These are phyloP conservation scores for Euphorbia corollata DNA, from an alignment of 441 rosid genomes.

Conservation along the genomic window DNA sequence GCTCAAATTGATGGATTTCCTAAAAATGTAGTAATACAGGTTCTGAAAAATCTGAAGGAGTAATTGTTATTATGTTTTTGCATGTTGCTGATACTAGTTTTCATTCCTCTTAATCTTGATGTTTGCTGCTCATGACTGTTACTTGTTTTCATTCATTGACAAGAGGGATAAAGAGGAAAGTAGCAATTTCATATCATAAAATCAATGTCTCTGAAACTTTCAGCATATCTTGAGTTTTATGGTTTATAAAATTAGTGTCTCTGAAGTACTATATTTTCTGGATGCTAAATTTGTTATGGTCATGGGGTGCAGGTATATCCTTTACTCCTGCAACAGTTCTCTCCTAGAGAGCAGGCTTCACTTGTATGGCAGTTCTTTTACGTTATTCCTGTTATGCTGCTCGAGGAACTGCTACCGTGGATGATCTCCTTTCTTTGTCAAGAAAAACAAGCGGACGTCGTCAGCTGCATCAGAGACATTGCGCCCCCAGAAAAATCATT, in stretches of 20 bases:
- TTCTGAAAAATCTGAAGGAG: no score
- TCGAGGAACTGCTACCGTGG: conserved; percentile 62
- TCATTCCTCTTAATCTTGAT: background rate
- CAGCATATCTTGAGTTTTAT: background rate
- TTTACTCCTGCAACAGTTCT: conserved; percentile 46
- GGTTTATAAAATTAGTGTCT: no score
- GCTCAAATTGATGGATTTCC: background rate
- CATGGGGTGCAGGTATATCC: conserved; percentile 54
- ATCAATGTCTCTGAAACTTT: background rate
- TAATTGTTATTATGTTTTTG: background rate
- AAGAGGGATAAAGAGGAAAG: no score
- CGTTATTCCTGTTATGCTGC: conserved; percentile 53
- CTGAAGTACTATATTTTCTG: conserved; percentile 4
- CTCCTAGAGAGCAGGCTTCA: conserved; percentile 50
- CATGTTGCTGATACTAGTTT: background rate
- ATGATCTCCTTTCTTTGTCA: conserved; percentile 45
- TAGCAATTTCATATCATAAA: background rate
- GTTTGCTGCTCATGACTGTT: no score
- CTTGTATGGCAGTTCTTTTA: conserved; percentile 59
- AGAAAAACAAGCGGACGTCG: conserved; percentile 35
- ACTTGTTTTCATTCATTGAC: no score
- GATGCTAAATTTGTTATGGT: conserved; percentile 11
- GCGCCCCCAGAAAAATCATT: conserved; percentile 40
- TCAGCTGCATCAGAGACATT: conserved; percentile 33
- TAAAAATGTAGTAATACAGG: no score